Evolutionary conservation across 2,329 filamentous ascomycete genomes (phyloP).

Genomic region (Truncatella angustata): DNA sequence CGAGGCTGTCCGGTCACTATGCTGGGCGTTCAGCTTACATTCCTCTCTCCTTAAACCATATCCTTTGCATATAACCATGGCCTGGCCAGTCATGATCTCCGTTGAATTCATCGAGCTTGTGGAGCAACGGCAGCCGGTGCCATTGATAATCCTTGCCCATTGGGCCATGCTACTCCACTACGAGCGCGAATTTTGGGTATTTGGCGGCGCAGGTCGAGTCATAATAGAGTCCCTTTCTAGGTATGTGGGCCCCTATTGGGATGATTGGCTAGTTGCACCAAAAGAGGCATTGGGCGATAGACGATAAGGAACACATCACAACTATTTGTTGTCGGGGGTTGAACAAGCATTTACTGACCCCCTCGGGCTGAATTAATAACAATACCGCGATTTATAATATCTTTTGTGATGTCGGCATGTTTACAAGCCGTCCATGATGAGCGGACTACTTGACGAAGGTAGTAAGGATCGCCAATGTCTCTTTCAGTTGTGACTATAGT

Average conservation of each 20-base stretch:
- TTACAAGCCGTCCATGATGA: too few relatives aligned
- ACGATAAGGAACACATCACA: too few relatives aligned
- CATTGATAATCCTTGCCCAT: conserved; percentile 24
- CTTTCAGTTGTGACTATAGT: too few relatives aligned
- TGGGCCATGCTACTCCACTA: conserved; percentile 26
- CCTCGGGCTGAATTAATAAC: too few relatives aligned
- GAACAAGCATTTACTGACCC: too few relatives aligned
- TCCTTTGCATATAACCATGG: not conserved
- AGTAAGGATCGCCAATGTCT: too few relatives aligned
- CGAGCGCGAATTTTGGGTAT: conserved; percentile 24
- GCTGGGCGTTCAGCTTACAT: not conserved
- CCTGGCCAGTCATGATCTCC: not conserved
- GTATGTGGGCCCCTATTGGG: not conserved
- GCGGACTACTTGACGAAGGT: too few relatives aligned
- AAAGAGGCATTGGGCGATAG: too few relatives aligned
- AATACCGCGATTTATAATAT: too few relatives aligned
- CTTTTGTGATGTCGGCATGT: too few relatives aligned
- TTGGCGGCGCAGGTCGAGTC: conserved; percentile 12
- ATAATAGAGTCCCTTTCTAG: not conserved
- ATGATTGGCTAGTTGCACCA: not conserved
- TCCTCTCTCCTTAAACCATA: not conserved
- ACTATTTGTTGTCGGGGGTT: too few relatives aligned
- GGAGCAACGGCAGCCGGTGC: conserved; percentile 18
- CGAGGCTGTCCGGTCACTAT: not conserved
- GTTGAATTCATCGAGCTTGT: conserved; percentile 22